These are phyloP conservation scores for Aspergillus jensenii DNA, from an alignment of 2,329 filamentous ascomycete genomes.

Conservation along the genomic window DNA sequence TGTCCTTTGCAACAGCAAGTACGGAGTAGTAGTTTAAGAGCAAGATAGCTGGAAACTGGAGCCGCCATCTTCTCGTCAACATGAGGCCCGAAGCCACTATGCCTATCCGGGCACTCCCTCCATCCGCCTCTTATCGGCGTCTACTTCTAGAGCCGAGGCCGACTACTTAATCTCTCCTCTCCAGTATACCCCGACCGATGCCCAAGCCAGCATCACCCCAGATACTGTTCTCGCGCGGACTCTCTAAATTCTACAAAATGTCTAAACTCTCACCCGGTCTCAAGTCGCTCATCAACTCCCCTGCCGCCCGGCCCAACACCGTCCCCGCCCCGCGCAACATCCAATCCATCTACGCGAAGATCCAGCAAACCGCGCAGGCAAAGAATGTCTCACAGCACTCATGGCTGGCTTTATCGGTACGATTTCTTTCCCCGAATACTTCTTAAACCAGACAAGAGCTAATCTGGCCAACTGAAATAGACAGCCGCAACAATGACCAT, in stretches of 20 bases:
- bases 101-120: not conserved
- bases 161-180: not conserved
- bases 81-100: not conserved
- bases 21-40: too few relatives aligned
- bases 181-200: not conserved
- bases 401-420: slow-evolving; percentile 67
- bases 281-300: slow-evolving; percentile 72
- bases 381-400: slow-evolving; percentile 63
- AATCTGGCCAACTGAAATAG: slow-evolving; percentile 43
- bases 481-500: slow-evolving; percentile 81
- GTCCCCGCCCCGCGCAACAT: slow-evolving; percentile 65
- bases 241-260: slow-evolving; percentile 47
- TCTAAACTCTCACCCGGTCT: slow-evolving; percentile 70
- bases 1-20: too few relatives aligned
- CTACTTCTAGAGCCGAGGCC: slow-evolving; percentile 7
- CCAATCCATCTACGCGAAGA: slow-evolving; percentile 61
- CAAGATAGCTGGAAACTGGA: too few relatives aligned
- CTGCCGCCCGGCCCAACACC: slow-evolving; percentile 65
- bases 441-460: not conserved
- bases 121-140: not conserved
- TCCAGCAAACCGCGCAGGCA: slow-evolving; percentile 63
- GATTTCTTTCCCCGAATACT: slow-evolving; percentile 7
- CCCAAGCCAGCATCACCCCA: not conserved
- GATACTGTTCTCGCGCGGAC: not conserved
- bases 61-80: too few relatives aligned